These are phyloP conservation scores for Fraxinus americana DNA, from an alignment of 257 asterid species.

Conservation along the genomic window DNA sequence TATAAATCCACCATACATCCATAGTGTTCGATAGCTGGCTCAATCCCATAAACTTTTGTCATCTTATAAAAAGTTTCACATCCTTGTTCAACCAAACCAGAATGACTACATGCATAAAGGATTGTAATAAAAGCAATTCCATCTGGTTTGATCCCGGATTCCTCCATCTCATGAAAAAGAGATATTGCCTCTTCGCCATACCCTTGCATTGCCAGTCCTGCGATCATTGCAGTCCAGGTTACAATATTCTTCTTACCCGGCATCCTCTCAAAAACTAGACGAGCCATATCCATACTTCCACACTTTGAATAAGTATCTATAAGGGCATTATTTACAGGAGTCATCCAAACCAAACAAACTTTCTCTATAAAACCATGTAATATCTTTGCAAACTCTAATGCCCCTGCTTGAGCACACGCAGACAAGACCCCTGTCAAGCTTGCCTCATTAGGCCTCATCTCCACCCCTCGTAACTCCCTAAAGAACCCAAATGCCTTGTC, in stretches of 20 bases:
- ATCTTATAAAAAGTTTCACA: constrained; percentile 53
- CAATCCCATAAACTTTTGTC: constrained; percentile 50
- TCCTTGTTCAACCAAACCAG: constrained; percentile 75
- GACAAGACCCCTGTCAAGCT: constrained; percentile 79
- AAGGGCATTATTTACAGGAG: constrained; percentile 74
- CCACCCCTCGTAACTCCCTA: constrained; percentile 50
- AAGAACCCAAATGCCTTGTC: constrained; percentile 57
- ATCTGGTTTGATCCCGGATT: constrained; percentile 63
- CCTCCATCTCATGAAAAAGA: constrained; percentile 67
- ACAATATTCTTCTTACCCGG: constrained; percentile 57
- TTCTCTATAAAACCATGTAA: constrained; percentile 71
- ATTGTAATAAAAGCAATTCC: constrained; percentile 56
- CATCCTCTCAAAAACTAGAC: constrained; percentile 61
- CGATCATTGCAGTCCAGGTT: constrained; percentile 81
- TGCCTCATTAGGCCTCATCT: constrained; percentile 69
- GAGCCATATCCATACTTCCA: constrained; percentile 75
- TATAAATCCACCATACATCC: constrained; percentile 96
- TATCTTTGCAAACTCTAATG: constrained; percentile 55
- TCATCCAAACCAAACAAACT: constrained; percentile 62
- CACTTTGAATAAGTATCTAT: constrained; percentile 76
- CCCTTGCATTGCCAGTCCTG: constrained; percentile 85
- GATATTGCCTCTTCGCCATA: constrained; percentile 63
- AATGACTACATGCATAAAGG: constrained; percentile 87
- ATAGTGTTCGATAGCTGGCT: constrained; percentile 74
- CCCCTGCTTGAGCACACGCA: constrained; percentile 82